Percentiles rank a stretch among this genome's conserved stretches.
phyloP scores from a whole-genome alignment of 192 early-diverging fungal genomes.

The Irineochytrium annulatum region DNA sequence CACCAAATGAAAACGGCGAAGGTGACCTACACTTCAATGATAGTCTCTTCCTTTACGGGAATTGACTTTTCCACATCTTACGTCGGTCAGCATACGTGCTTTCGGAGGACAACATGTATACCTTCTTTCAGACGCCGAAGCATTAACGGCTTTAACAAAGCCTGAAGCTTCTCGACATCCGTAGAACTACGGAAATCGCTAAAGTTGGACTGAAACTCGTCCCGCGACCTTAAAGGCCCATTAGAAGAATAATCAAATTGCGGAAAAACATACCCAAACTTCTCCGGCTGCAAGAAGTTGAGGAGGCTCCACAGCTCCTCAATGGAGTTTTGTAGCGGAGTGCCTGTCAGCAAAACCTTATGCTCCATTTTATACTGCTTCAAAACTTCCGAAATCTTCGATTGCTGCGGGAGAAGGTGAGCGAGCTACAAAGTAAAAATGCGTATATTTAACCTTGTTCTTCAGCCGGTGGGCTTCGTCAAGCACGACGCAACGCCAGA shows the following conservation, averaged over 20 bases:
- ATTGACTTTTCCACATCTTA: constrained; percentile 80
- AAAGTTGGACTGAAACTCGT: constrained; percentile 65
- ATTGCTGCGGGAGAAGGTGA: constrained; percentile 21
- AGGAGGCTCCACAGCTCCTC: constrained; percentile 79
- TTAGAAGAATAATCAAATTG: background rate
- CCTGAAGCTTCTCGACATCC: constrained; percentile 78
- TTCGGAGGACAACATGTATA: background rate
- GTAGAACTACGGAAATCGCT: constrained; percentile 61
- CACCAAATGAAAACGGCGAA: constrained; percentile 8
- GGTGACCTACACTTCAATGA: constrained; percentile 64
- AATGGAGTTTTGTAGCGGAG: constrained; percentile 77
- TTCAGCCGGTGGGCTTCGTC: constrained; percentile 88
- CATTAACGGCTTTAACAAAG: constrained; percentile 78
- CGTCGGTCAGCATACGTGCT: background rate
- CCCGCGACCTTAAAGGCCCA: constrained; percentile 45
- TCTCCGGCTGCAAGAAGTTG: constrained; percentile 75
- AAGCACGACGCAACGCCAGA: constrained; percentile 68
- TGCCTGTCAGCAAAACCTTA: constrained; percentile 75
- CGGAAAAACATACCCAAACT: constrained; percentile 37
- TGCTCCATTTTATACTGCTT: constrained; percentile 75
- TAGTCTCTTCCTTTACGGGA: constrained; percentile 87
- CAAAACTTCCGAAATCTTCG: constrained; percentile 73
- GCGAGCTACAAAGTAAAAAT: background rate
- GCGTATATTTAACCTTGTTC: constrained; percentile 71
- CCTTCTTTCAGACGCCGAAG: constrained; percentile 77